These are phyloP conservation scores for Solanum arcanum DNA, from an alignment of 257 asterid species.

Conservation along the genomic window DNA sequence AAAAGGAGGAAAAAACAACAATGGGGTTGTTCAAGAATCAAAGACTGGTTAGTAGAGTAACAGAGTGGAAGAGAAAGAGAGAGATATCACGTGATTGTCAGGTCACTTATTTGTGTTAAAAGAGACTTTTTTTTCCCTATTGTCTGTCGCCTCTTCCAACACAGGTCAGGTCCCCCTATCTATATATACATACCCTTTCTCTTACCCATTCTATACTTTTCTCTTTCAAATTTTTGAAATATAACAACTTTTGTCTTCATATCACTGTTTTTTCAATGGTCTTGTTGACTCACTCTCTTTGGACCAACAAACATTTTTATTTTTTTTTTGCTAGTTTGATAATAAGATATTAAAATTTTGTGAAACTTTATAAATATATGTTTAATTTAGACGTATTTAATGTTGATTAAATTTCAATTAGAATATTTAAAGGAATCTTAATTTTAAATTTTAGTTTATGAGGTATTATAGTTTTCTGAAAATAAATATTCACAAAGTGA, in stretches of 20 bases:
- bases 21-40: background rate
- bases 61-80: background rate
- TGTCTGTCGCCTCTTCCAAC: conserved; percentile 13
- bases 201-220: background rate
- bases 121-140: background rate
- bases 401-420: too few relatives aligned
- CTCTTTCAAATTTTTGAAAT: background rate
- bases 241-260: background rate
- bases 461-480: too few relatives aligned
- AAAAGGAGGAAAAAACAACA: background rate
- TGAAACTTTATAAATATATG: too few relatives aligned
- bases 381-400: too few relatives aligned
- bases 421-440: too few relatives aligned
- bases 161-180: background rate
- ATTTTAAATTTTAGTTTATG: too few relatives aligned
- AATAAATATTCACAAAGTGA: too few relatives aligned
- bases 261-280: background rate
- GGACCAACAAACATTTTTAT: background rate
- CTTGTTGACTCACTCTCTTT: background rate
- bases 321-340: too few relatives aligned
- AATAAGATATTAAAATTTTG: too few relatives aligned
- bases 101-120: conserved; percentile 18
- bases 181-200: background rate
- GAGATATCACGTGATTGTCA: conserved; percentile 76
- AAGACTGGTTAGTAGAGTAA: background rate